Evolutionary conservation across 1,139 yeast species (phyloP).

Genomic region (Yamadazyma triangularis): DNA sequence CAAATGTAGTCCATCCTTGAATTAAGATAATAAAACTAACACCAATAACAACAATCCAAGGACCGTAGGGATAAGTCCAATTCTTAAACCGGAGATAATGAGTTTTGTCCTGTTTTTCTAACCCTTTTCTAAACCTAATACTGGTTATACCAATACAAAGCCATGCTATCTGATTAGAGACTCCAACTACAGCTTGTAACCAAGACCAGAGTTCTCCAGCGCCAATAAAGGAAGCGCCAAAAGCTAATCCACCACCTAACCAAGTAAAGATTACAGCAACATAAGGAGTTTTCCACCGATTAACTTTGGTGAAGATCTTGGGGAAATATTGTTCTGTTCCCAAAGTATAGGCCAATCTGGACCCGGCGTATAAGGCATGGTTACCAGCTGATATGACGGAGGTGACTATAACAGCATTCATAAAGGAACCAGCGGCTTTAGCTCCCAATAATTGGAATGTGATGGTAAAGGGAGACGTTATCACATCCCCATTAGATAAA

Average conservation of each 20-base stretch:
- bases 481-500: slow-evolving; percentile 34
- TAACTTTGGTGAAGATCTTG: slow-evolving; percentile 28
- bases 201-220: slow-evolving; percentile 41
- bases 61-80: slow-evolving; percentile 43
- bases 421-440: slow-evolving; percentile 39
- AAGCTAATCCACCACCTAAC: slow-evolving; percentile 39
- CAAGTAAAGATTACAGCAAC: slow-evolving; percentile 39
- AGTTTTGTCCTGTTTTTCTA: slow-evolving; percentile 31
- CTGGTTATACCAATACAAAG: slow-evolving; percentile 37
- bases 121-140: slow-evolving; percentile 37
- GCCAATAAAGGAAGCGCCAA: slow-evolving; percentile 41
- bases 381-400: slow-evolving; percentile 45
- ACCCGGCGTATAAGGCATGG: slow-evolving; percentile 42
- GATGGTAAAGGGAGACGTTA: slow-evolving; percentile 64
- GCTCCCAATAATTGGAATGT: slow-evolving; percentile 53
- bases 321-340: slow-evolving; percentile 41
- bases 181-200: slow-evolving; percentile 42
- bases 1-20: slow-evolving; percentile 50
- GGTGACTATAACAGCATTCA: slow-evolving; percentile 42
- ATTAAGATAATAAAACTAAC: slow-evolving; percentile 34
- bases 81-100: slow-evolving; percentile 31
- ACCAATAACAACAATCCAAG: slow-evolving; percentile 33
- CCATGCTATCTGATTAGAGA: slow-evolving; percentile 42
- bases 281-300: slow-evolving; percentile 34
- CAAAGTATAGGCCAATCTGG: slow-evolving; percentile 37